phyloP scores from a whole-genome alignment of 148 eudicot species.

The Drosera capensis region DNA sequence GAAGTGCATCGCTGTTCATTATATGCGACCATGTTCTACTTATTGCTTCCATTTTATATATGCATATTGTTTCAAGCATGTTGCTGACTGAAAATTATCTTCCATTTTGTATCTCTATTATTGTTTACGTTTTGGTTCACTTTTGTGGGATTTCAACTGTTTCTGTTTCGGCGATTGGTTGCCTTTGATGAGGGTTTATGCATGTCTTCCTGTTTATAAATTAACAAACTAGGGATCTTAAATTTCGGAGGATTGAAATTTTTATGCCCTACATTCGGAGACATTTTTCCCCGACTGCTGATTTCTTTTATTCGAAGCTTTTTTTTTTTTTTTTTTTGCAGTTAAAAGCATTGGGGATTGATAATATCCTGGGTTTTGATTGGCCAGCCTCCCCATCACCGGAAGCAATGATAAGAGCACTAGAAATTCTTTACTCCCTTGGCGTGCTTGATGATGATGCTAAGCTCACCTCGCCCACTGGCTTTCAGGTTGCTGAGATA shows the following conservation, averaged over 20 bases:
- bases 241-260: too few species aligned
- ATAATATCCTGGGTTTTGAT: constrained; percentile 89
- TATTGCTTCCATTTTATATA: too few species aligned
- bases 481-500: constrained; percentile 94
- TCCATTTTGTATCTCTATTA: background rate
- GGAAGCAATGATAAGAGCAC: constrained; percentile 93
- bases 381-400: constrained; percentile 98
- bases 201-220: too few species aligned
- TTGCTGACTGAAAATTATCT: too few species aligned
- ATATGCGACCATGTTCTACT: too few species aligned
- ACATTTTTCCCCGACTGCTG: background rate
- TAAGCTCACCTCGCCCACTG: constrained; percentile 89
- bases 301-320: background rate
- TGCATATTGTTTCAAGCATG: too few species aligned
- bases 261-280: too few species aligned
- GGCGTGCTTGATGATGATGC: constrained; percentile 96
- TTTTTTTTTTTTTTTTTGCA: constrained; percentile 18
- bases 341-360: constrained; percentile 94
- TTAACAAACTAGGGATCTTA: background rate
- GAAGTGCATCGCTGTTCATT: too few species aligned
- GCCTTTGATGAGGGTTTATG: too few species aligned
- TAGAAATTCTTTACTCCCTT: constrained; percentile 89
- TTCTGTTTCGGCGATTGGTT: background rate
- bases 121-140: background rate
- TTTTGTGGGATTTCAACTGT: background rate